Percentiles rank a stretch among this genome's conserved stretches.
These are phyloP conservation scores for Cladophialophora chaetospira DNA, from an alignment of 2,329 filamentous ascomycete genomes.

Conservation along the genomic window DNA sequence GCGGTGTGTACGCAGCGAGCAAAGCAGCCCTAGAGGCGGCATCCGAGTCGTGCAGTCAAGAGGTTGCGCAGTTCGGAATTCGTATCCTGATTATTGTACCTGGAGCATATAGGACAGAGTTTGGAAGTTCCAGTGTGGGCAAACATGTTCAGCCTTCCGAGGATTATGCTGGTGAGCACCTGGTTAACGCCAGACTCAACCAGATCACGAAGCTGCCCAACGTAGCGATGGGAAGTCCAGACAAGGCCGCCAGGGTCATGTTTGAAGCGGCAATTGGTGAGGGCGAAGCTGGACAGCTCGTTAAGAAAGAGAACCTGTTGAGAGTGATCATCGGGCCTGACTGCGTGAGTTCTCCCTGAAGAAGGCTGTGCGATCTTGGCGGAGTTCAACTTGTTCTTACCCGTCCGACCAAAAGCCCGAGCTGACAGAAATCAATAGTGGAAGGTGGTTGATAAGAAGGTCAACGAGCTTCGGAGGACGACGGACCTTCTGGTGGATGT, in stretches of 20 bases:
- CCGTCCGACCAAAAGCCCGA: too few species aligned
- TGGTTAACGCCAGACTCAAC: conserved; percentile 13
- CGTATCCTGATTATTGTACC: conserved; percentile 48
- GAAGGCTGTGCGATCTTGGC: too few species aligned
- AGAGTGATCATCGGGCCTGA: conserved; percentile 41
- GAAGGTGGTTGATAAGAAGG: conserved; percentile 31
- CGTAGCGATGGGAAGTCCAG: conserved; percentile 38
- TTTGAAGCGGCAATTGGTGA: conserved; percentile 42
- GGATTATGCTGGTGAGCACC: conserved; percentile 18
- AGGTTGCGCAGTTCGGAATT: conserved; percentile 50
- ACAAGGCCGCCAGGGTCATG: conserved; percentile 42
- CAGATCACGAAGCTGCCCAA: conserved; percentile 9
- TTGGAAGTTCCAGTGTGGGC: conserved; percentile 33
- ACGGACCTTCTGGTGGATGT: conserved; percentile 19
- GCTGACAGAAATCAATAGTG: too few species aligned
- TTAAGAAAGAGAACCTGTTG: conserved; percentile 41
- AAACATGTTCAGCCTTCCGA: conserved; percentile 16
- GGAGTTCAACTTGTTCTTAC: too few species aligned
- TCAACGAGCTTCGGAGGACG: conserved; percentile 22
- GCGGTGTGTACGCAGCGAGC: conserved; percentile 47
- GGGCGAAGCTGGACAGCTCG: conserved; percentile 39
- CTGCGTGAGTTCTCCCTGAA: too few species aligned
- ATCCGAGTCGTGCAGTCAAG: conserved; percentile 48
- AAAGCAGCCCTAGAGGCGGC: conserved; percentile 49
- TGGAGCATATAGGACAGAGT: conserved; percentile 53